Evolutionary conservation across 768 basidiomycete species (phyloP).

Genomic region (Russula emetica): DNA sequence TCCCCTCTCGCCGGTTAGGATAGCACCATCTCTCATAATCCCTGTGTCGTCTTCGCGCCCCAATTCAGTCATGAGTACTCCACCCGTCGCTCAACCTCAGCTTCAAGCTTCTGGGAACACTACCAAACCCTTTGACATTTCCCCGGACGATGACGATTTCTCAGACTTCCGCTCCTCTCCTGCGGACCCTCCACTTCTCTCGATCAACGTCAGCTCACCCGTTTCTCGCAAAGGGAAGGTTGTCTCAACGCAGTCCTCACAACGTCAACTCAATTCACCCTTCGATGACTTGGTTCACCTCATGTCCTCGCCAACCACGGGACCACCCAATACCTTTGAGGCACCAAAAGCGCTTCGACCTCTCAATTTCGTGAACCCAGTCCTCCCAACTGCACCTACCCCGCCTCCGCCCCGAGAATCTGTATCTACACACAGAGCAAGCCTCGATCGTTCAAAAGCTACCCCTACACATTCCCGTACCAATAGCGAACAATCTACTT

Average conservation of each 20-base stretch:
- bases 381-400: background rate
- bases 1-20: background rate
- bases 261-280: slow-evolving; percentile 29
- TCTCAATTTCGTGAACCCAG: background rate
- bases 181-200: slow-evolving; percentile 22
- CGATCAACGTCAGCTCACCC: slow-evolving; percentile 5
- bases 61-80: background rate
- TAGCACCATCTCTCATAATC: slow-evolving; percentile 14
- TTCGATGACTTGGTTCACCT: slow-evolving; percentile 51
- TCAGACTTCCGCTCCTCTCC: slow-evolving; percentile 44
- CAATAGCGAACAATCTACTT: background rate
- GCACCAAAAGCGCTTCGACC: background rate
- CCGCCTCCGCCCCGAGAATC: slow-evolving; percentile 18
- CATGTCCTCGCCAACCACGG: slow-evolving; percentile 35
- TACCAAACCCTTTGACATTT: background rate
- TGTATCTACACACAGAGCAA: background rate
- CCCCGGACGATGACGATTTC: slow-evolving; percentile 44
- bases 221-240: background rate
- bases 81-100: background rate
- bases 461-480: background rate
- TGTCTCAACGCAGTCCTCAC: slow-evolving; percentile 1
- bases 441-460: background rate
- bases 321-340: background rate
- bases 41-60: slow-evolving; percentile 24
- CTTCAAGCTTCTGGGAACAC: background rate